These are phyloP conservation scores for Albatrellus sp. DNA, from an alignment of 1,284 basidiomycete genomes.

Conservation along the genomic window DNA sequence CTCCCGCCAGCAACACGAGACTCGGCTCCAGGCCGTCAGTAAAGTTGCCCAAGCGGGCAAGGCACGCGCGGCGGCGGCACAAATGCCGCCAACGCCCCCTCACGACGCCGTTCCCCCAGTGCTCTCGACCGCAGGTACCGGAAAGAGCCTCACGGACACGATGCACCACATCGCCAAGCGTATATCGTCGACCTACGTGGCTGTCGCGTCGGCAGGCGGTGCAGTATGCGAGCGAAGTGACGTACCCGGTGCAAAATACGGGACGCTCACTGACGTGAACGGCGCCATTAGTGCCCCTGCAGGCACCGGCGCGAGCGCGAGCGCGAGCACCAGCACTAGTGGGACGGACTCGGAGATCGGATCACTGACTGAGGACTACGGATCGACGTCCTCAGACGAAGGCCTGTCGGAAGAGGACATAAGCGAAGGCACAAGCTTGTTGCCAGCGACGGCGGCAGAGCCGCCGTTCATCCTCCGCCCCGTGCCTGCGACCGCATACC, in stretches of 20 bases:
- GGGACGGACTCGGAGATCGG: constrained; percentile 48
- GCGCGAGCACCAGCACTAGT: constrained; percentile 26
- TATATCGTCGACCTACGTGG: constrained; percentile 36
- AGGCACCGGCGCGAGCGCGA: constrained; percentile 13
- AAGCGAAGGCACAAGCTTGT: constrained; percentile 10
- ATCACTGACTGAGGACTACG: constrained; percentile 51
- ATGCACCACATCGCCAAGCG: constrained; percentile 45
- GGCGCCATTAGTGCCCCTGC: not conserved
- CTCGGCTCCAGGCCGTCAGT: constrained; percentile 37
- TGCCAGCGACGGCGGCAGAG: constrained; percentile 16
- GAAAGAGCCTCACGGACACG: constrained; percentile 15
- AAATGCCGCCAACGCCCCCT: constrained; percentile 28
- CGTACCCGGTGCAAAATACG: too few relatives aligned
- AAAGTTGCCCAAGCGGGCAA: constrained; percentile 43
- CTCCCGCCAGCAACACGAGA: constrained; percentile 16
- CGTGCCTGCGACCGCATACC: constrained; percentile 30
- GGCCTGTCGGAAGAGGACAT: constrained; percentile 33
- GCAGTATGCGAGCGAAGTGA: constrained; percentile 5
- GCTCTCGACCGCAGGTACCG: constrained; percentile 4
- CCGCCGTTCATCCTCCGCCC: constrained; percentile 24
- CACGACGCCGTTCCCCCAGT: constrained; percentile 16
- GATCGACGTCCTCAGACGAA: constrained; percentile 40
- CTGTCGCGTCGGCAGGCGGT: constrained; percentile 15
- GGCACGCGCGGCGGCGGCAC: constrained; percentile 36
- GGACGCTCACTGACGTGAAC: constrained; percentile 4